Evolutionary conservation across 805 yeast species (phyloP).

Genomic region (Brettanomyces naardenensis): DNA sequence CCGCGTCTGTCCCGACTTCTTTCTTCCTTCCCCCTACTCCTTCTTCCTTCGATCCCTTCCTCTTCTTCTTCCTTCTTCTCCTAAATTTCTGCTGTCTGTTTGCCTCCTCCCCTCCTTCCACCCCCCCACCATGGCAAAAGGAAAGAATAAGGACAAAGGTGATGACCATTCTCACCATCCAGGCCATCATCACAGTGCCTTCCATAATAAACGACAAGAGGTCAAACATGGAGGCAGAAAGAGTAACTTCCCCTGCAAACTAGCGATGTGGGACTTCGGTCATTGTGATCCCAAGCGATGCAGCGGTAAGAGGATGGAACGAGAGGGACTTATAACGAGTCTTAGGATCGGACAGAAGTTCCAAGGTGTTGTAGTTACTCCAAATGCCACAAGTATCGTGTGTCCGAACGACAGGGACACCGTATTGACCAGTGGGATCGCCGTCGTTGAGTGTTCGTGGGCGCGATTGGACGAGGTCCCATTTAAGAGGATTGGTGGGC

Average conservation of each 20-base stretch:
- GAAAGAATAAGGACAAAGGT: constrained; percentile 35
- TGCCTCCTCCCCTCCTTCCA: too few relatives aligned
- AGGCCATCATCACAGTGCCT: constrained; percentile 47
- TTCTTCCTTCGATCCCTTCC: too few relatives aligned
- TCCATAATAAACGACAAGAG: constrained; percentile 29
- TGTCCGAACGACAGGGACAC: constrained; percentile 79
- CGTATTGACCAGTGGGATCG: constrained; percentile 80
- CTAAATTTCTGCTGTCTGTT: too few relatives aligned
- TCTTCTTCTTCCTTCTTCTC: too few relatives aligned
- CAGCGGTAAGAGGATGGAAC: constrained; percentile 87
- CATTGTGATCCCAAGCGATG: constrained; percentile 98
- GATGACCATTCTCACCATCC: constrained; percentile 42
- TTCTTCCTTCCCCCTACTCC: too few relatives aligned
- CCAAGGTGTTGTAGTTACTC: constrained; percentile 84
- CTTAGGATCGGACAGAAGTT: constrained; percentile 90
- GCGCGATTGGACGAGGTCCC: constrained; percentile 97
- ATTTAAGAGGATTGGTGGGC: constrained; percentile 85
- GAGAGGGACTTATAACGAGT: constrained; percentile 74
- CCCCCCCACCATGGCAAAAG: constrained; percentile 44
- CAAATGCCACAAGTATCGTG: constrained; percentile 84
- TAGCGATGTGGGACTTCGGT: constrained; percentile 99
- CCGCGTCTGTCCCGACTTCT: too few relatives aligned
- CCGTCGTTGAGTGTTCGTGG: constrained; percentile 99
- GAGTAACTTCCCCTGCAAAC: constrained; percentile 62
- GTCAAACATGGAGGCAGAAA: constrained; percentile 16